These are phyloP conservation scores for Beauveria medogensis DNA, from an alignment of 2,329 filamentous ascomycete species.

Conservation along the genomic window DNA sequence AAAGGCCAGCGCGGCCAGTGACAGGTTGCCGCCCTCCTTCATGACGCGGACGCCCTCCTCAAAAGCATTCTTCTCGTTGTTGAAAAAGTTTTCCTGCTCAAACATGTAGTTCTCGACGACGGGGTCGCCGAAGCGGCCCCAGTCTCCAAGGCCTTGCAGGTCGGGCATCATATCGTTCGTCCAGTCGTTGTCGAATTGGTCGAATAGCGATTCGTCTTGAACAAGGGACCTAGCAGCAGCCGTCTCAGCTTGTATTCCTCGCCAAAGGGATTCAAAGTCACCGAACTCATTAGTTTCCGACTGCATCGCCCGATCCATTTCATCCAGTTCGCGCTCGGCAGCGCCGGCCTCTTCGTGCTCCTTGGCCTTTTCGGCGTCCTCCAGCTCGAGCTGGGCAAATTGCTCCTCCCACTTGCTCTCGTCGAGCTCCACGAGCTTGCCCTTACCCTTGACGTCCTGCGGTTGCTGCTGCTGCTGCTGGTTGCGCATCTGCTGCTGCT, in stretches of 20 bases:
- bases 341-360: constrained; percentile 55
- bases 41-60: constrained; percentile 91
- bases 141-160: constrained; percentile 59
- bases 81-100: constrained; percentile 88
- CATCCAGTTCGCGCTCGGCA: constrained; percentile 79
- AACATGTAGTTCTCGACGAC: constrained; percentile 87
- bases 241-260: constrained; percentile 70
- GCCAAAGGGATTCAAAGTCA: constrained; percentile 87
- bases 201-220: constrained; percentile 52
- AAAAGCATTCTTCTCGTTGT: constrained; percentile 73
- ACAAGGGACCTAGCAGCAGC: constrained; percentile 63
- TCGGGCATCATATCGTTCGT: constrained; percentile 51
- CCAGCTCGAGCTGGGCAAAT: constrained; percentile 78
- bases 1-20: constrained; percentile 85
- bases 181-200: constrained; percentile 68
- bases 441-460: constrained; percentile 65
- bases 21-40: constrained; percentile 87
- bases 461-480: constrained; percentile 35
- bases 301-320: constrained; percentile 64
- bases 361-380: constrained; percentile 52
- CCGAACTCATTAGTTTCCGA: constrained; percentile 70
- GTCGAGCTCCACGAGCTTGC: constrained; percentile 88
- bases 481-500: constrained; percentile 34
- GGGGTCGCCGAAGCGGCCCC: constrained; percentile 62
- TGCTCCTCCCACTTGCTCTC: constrained; percentile 95